Base-by-base conservation (phyloP, 192 early-diverging fungal species). In the Kappamyces sp. region DNA sequence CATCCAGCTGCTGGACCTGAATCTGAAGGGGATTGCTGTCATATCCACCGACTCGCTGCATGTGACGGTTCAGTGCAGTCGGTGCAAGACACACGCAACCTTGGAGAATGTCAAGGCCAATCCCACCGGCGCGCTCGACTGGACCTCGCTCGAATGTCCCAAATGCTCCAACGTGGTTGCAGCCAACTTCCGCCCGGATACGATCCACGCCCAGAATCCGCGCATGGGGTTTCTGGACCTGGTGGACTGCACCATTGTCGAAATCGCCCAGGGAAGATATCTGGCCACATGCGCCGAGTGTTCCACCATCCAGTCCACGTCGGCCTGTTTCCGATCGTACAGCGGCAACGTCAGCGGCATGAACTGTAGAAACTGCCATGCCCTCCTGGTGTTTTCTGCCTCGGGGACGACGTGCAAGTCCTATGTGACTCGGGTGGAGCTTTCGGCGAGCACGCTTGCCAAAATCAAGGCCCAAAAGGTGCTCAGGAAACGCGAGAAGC, bases 211-310 rank as follows among this genome's bases (percentile, higher is more conserved):
- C 29, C 69, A 66, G 14, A 72, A 74, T 0, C 67, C 62, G 1
- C 70, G 75, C 3, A 54, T 90, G 2, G 93, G 93, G 4, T 87
- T 76, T 46, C 57, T 93, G 29, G 88, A 93, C 57, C 65, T 89
- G 41, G 84, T 81, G 0, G 83, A 80, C 1, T 87, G 84, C 45
- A 67, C 70, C 0, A 73, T 84, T 1, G 74, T 79, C 30, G 91
- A 93, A 54, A 41, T 96, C 45, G 64, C 92, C 33, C 88, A 88
- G 1, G 84, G 80, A 0, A 74, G 74, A 6, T 90, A 80, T 66
- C 70, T 79, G 0, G 73, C 84, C 0, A 79, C 87, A 5, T 96
- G 93, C 53, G 74, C 68, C n/a, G 46, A 65, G 1, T 95, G 93
- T n/a, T n/a, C n/a, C n/a, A n/a, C n/a, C n/a, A n/a, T n/a, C n/a